These are phyloP conservation scores for Mycena sanguinolenta DNA, from an alignment of 768 basidiomycete genomes.

Conservation along the genomic window DNA sequence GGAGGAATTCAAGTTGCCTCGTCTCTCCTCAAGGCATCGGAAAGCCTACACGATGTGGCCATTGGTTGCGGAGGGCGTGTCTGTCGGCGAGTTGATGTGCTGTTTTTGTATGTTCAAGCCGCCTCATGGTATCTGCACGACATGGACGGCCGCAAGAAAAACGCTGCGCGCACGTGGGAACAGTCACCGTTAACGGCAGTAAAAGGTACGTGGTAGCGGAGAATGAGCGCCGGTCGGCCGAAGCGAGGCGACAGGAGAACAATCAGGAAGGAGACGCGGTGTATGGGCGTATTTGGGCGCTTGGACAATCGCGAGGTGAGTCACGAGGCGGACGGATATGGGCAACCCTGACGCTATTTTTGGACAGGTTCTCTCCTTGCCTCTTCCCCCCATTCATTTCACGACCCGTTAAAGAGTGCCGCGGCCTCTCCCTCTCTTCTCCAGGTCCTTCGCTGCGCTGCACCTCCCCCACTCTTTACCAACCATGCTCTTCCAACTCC, in stretches of 20 bases:
- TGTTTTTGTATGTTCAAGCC: conserved; percentile 18
- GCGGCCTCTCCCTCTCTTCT: conserved; percentile 29
- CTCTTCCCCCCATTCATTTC: conserved; percentile 28
- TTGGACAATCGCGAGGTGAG: background rate
- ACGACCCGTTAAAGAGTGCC: conserved; percentile 24
- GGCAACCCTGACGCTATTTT: conserved; percentile 5
- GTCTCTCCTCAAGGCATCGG: conserved; percentile 6
- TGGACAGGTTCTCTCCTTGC: conserved; percentile 28
- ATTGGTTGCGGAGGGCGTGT: conserved; percentile 11
- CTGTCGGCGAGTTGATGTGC: conserved; percentile 13
- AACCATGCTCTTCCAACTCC: conserved; percentile 42
- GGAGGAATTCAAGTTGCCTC: conserved; percentile 18
- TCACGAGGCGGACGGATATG: conserved; percentile 2
- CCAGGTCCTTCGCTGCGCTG: conserved; percentile 24
- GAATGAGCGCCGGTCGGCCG: conserved; percentile 26
- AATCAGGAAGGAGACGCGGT: conserved; percentile 4
- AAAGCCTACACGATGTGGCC: conserved; percentile 21
- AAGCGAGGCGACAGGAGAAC: conserved; percentile 16
- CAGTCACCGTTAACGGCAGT: conserved; percentile 21
- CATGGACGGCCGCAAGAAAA: conserved; percentile 12
- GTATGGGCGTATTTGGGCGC: conserved; percentile 20
- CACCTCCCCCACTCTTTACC: conserved; percentile 26
- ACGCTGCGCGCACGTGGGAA: conserved; percentile 25
- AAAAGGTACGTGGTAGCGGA: conserved; percentile 10
- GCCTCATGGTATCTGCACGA: conserved; percentile 32